Base-by-base conservation (phyloP, 352 stramenopile genomes). In the Phytophthora pinifolia region DNA sequence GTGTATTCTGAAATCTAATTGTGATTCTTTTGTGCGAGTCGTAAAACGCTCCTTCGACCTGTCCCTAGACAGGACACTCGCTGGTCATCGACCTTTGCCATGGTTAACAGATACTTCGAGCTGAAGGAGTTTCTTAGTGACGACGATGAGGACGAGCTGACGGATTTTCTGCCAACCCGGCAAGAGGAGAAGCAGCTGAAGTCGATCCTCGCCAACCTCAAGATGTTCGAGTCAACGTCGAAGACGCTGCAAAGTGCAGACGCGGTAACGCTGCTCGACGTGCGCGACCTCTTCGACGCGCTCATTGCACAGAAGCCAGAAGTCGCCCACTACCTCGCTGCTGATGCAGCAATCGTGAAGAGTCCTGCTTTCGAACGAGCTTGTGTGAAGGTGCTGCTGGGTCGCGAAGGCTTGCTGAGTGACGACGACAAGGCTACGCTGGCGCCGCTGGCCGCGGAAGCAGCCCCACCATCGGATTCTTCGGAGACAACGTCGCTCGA, bases 111-210 rank as follows among this genome's bases (percentile, higher is more conserved):
- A 17, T 44, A 44, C 14, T 44, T 44, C 31, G 37, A 44, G 7
- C 5, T 44, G 7, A 44, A 44, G 37, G 37, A 44, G 37, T 44
- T 15, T 12, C 37, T 44, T 4, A 3, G 9, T 14, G 37, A 30
- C 31, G 37, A 44, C 2, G 37, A 44, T 6, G 37, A 44, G 9
- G 37, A 44, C 7, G 37, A 44, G 37, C 37, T 44, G 37, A 30
- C 37, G 14, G 20, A 7, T 3, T 9, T 0, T 14, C 31, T 44
- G 37, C 37, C 37, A 14, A 31, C 37, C 5, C 37, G 37, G 4
- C 37, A 17, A 30, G 37, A 44, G 37, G 37, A 44, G 15, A 25
- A 44, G 37, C 37, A 44, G 37, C 37, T 44, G 37, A 44, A 44
- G 14, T 2, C 1, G n/a, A 44, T 44, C 7, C 37, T 44, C 18